phyloP scores from a whole-genome alignment of 2,329 filamentous ascomycete genomes.

The Camillea tinctor region DNA sequence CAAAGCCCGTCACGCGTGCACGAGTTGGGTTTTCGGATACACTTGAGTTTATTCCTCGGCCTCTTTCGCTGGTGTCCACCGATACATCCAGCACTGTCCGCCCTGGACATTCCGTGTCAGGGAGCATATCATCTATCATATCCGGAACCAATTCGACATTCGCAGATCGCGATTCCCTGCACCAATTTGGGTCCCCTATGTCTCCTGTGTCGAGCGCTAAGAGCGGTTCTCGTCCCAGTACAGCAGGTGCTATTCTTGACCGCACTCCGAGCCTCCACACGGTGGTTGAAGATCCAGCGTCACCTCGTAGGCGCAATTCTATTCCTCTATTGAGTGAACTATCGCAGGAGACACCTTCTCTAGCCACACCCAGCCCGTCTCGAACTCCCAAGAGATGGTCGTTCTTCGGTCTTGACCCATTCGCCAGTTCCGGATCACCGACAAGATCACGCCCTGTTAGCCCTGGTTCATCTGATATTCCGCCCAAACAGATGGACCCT shows the following conservation, averaged over 20 bases:
- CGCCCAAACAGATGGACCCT: conserved; percentile 29
- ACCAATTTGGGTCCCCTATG: conserved; percentile 38
- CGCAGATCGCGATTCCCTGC: conserved; percentile 40
- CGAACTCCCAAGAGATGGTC: conserved; percentile 59
- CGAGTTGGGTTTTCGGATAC: conserved; percentile 83
- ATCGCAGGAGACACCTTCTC: conserved; percentile 34
- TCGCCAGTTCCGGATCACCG: conserved; percentile 45
- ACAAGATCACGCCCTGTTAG: conserved; percentile 48
- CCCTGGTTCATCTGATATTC: conserved; percentile 44
- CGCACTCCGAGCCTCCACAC: conserved; percentile 40
- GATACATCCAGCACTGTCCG: conserved; percentile 77
- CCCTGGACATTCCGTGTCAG: conserved; percentile 70
- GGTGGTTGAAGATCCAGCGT: conserved; percentile 31
- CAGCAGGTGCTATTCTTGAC: conserved; percentile 69
- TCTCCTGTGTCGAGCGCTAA: conserved; percentile 41
- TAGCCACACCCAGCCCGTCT: conserved; percentile 45
- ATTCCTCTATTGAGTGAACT: conserved; percentile 53
- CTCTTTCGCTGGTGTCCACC: conserved; percentile 79
- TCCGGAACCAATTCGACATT: conserved; percentile 52
- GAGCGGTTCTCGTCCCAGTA: conserved; percentile 61
- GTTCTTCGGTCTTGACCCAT: conserved; percentile 61
- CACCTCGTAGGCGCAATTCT: conserved; percentile 56
- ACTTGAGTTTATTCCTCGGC: conserved; percentile 78
- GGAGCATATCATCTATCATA: conserved; percentile 76
- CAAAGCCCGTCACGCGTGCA: conserved; percentile 47